Conservation (phyloP, 2,329 filamentous ascomycete genomes). For the Aurifilum marmelostoma region DNA sequence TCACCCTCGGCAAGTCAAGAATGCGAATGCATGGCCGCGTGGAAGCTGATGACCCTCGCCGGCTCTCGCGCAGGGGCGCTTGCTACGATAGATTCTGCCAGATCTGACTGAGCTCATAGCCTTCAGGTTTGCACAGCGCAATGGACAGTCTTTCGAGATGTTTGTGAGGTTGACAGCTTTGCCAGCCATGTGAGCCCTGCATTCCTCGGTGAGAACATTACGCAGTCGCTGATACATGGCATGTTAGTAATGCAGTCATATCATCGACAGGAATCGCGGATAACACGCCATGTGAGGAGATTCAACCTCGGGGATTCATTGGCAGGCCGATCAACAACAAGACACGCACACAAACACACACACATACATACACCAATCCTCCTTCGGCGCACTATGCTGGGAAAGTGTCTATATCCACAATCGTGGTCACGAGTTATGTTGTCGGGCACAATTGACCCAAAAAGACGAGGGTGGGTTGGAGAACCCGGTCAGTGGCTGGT, state of each 20-base stretch:
- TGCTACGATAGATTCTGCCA: not conserved
- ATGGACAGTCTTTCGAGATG: not conserved
- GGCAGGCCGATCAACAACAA: not conserved
- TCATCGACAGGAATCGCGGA: not conserved
- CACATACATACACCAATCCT: not conserved
- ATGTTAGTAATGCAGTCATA: not conserved
- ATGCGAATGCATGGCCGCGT: not conserved
- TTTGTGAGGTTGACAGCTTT: not conserved
- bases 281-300: not conserved
- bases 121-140: not conserved
- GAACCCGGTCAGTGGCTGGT: not conserved
- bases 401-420: not conserved
- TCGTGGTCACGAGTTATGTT: not conserved
- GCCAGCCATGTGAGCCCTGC: not conserved
- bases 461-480: not conserved
- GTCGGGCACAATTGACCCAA: not conserved
- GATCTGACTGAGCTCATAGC: not conserved
- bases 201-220: not conserved
- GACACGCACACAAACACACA: not conserved
- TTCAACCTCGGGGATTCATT: not conserved
- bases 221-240: not conserved
- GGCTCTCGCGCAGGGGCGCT: not conserved
- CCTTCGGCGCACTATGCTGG: not conserved
- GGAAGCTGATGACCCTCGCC: not conserved
- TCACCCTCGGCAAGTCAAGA: not conserved